Percentiles rank a stretch among this genome's conserved stretches.
phyloP scores from a whole-genome alignment of 345 rosid species.

The Eucalyptus coolabah region DNA sequence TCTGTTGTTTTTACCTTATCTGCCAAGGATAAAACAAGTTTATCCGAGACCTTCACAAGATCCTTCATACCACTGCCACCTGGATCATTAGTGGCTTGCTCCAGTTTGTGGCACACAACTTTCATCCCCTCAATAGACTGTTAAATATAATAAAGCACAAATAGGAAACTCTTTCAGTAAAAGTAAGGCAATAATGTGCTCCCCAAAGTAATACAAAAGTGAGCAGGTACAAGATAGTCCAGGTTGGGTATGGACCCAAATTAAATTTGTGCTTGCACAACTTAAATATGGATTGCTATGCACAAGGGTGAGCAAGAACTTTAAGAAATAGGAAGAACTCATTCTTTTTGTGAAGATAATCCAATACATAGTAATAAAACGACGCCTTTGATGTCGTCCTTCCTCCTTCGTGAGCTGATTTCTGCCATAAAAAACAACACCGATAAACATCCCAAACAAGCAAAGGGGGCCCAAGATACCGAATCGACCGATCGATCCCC shows the following conservation, averaged over 20 bases:
- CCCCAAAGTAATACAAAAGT: too few species aligned
- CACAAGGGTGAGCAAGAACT: not conserved
- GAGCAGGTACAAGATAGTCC: not conserved
- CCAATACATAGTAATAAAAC: not conserved
- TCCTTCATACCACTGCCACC: constrained; percentile 79
- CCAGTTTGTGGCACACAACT: constrained; percentile 94
- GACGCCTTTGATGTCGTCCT: too few species aligned
- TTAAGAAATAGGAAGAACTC: not conserved
- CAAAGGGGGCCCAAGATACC: too few species aligned
- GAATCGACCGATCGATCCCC: too few species aligned
- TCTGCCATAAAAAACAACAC: too few species aligned
- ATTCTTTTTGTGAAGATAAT: not conserved
- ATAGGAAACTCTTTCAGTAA: not conserved
- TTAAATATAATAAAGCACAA: not conserved
- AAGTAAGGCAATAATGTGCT: too few species aligned
- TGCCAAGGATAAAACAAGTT: constrained; percentile 95
- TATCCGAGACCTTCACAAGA: constrained; percentile 82
- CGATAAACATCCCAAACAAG: too few species aligned
- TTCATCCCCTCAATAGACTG: constrained; percentile 99
- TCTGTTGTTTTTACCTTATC: constrained; percentile 41
- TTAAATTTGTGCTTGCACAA: not conserved
- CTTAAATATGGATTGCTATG: not conserved
- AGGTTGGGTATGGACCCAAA: not conserved
- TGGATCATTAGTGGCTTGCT: constrained; percentile 77
- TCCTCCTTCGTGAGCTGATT: too few species aligned